A percentile compares a stretch with the other conserved stretches of the same genome.
Conservation (phyloP, 768 basidiomycete genomes). For the Auricularia sp. region DNA sequence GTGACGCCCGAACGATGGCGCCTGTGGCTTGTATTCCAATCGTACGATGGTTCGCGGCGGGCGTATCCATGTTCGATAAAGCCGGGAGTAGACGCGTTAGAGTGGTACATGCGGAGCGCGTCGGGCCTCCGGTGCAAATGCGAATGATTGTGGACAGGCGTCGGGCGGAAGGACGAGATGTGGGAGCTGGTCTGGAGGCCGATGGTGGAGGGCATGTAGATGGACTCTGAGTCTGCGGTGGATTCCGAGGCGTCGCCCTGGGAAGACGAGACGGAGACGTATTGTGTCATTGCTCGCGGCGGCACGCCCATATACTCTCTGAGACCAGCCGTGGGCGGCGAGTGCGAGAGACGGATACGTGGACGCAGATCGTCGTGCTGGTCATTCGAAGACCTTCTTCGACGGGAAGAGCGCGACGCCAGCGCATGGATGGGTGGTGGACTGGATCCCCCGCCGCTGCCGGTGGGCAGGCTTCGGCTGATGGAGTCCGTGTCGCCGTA, state of each 20-base stretch:
- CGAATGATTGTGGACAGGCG: not conserved
- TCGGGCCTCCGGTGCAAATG: not conserved
- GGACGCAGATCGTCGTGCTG: not conserved
- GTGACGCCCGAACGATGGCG: not conserved
- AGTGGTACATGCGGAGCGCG: not conserved
- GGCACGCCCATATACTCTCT: slow-evolving; percentile 28
- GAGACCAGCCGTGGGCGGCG: slow-evolving; percentile 32
- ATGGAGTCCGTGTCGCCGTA: slow-evolving; percentile 28
- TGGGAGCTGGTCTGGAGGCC: slow-evolving; percentile 37
- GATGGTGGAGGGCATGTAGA: slow-evolving; percentile 59
- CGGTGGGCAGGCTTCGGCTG: slow-evolving; percentile 38
- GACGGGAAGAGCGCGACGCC: not conserved
- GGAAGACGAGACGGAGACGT: slow-evolving; percentile 25
- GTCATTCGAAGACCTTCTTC: not conserved
- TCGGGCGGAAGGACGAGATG: slow-evolving; percentile 7
- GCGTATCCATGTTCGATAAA: not conserved
- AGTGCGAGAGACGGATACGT: not conserved
- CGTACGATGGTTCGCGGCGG: not conserved
- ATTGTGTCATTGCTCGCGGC: slow-evolving; percentile 68
- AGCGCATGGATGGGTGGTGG: not conserved
- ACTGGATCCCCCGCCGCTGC: slow-evolving; percentile 13
- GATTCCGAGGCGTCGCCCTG: slow-evolving; percentile 26
- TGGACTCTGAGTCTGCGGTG: slow-evolving; percentile 37
- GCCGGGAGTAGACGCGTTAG: not conserved
- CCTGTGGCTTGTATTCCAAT: not conserved